Evolutionary conservation across 441 rosid genomes (phyloP), one percentile per base, ranked within the genome.

Genomic region (Isatis lusitanica): DNA sequence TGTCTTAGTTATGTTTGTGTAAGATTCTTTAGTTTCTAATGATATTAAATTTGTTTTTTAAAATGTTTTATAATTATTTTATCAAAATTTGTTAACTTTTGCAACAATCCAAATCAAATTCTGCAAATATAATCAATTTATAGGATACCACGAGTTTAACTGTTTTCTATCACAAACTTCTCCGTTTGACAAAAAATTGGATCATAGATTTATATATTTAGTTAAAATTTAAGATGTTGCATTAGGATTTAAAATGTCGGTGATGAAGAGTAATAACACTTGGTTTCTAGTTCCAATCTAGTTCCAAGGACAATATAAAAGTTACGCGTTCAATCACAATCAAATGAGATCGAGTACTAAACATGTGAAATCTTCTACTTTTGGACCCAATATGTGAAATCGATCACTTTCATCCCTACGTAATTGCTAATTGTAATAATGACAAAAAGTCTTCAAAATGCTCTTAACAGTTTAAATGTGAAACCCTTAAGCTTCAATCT

Each of bases 381-480:
- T 55, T 55, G 16, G 36, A 53, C 36, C 60, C 60, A 30, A 55
- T 30, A 55, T 55, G 38, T 62, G 79, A 51, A 52, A 68, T 28
- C 42, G 51, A 68, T 68, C 28, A 75, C 40, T 35, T 16, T 30
- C 4, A 36, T 53, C 43, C 52, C 58, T 47, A 67, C 39, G 33
- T 38, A 73, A 53, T n/a, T 63, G 51, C 59, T 58, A 66, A 74
- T 13, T 66, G 61, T 30, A 47, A 51, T 11, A 61, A 16, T 36
- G 65, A 75, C 43, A 61, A 52, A 24, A 2, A 40, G 13, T 43
- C 61, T 28, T 44, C 3, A 75, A 43, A 21, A 68, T 24, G 57
- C 13, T 75, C 64, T 12, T 12, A 43, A 75, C 64, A 75, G 35
- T 68, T 75, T 26, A 75, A 75, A 36, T 68, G 60, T 68, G 79